A percentile compares a stretch with the other conserved stretches of the same genome.
Conservation (phyloP, 192 early-diverging fungal genomes). For the Coemansia umbellata region DNA sequence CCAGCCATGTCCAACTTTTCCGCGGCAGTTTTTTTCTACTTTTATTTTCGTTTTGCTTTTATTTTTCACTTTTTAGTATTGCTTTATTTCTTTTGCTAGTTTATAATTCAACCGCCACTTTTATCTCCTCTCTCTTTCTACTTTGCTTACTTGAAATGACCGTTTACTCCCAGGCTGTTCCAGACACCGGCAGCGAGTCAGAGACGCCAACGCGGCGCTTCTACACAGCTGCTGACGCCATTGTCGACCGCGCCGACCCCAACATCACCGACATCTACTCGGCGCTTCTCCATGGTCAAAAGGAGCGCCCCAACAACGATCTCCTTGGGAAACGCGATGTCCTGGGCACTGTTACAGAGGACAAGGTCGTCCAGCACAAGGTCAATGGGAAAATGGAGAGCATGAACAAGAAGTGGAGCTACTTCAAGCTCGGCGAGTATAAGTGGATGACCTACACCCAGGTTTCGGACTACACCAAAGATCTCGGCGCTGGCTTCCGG, state of each 20-base stretch:
- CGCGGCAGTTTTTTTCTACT: background rate
- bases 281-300: constrained; percentile 23
- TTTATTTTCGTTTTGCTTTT: background rate
- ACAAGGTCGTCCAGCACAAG: constrained; percentile 40
- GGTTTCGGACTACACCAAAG: constrained; percentile 22
- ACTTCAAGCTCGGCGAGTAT: constrained; percentile 71
- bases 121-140: background rate
- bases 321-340: constrained; percentile 49
- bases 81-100: background rate
- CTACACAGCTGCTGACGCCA: constrained; percentile 27
- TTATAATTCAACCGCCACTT: background rate
- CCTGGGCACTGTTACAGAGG: constrained; percentile 38
- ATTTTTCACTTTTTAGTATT: background rate
- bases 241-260: constrained; percentile 33
- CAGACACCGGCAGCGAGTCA: constrained; percentile 20
- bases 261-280: constrained; percentile 34
- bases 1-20: background rate
- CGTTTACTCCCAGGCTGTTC: constrained; percentile 29
- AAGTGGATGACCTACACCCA: constrained; percentile 50
- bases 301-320: constrained; percentile 6
- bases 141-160: constrained; percentile 11
- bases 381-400: constrained; percentile 48
- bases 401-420: constrained; percentile 85
- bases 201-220: constrained; percentile 40
- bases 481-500: constrained; percentile 32